Conservation (phyloP, 1,139 yeast species). For the Yamadazyma diddensiae region DNA sequence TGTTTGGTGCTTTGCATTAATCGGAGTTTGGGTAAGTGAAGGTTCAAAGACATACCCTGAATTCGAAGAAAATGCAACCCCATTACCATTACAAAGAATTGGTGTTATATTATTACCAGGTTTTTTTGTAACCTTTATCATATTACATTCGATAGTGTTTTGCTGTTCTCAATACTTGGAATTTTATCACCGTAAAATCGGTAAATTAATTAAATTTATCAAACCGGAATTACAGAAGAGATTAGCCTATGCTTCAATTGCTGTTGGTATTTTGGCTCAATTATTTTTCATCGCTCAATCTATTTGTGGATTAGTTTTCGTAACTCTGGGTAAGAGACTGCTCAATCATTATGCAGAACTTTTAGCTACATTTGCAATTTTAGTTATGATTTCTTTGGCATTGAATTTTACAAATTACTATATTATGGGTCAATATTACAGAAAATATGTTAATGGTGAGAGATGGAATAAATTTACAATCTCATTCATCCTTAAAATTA, state of each 20-base stretch:
- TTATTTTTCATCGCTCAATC: slow-evolving; percentile 24
- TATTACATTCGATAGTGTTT: slow-evolving; percentile 25
- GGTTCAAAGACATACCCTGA: slow-evolving; percentile 23
- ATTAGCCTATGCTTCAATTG: slow-evolving; percentile 26
- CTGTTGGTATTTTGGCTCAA: slow-evolving; percentile 25
- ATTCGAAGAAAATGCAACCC: slow-evolving; percentile 17
- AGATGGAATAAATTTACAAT: slow-evolving; percentile 30
- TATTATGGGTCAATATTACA: slow-evolving; percentile 32
- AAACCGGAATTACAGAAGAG: slow-evolving; percentile 25
- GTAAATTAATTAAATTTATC: slow-evolving; percentile 29
- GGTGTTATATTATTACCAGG: slow-evolving; percentile 26
- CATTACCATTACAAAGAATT: slow-evolving; percentile 26
- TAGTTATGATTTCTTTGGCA: slow-evolving; percentile 21
- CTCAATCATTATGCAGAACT: slow-evolving; percentile 23
- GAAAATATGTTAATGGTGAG: slow-evolving; percentile 30
- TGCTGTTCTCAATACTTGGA: slow-evolving; percentile 27
- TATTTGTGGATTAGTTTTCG: slow-evolving; percentile 20
- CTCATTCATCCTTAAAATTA: slow-evolving; percentile 28
- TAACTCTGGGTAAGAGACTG: slow-evolving; percentile 17
- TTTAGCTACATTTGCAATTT: slow-evolving; percentile 27
- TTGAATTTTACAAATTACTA: slow-evolving; percentile 29
- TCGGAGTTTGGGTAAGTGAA: slow-evolving; percentile 23
- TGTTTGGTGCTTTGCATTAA: slow-evolving; percentile 21
- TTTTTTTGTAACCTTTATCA: slow-evolving; percentile 22
- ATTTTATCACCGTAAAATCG: slow-evolving; percentile 30